Evolutionary conservation across 1,139 yeast genomes (phyloP).

Genomic region (Sugiyamaella sp.): DNA sequence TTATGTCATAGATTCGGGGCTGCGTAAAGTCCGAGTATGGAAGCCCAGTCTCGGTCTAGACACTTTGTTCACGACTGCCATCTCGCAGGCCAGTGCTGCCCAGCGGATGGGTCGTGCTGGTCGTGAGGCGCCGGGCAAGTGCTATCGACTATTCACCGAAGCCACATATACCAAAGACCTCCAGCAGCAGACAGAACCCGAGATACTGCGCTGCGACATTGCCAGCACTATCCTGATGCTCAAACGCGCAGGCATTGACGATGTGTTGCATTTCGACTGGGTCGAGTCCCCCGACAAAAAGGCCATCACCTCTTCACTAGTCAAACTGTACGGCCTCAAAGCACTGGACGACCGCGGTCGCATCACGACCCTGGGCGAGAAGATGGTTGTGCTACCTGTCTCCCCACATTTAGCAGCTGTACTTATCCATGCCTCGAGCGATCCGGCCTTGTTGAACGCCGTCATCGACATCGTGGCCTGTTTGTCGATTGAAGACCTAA

Average conservation of each 20-base stretch:
- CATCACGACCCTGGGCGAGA: constrained; percentile 73
- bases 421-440: constrained; percentile 63
- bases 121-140: constrained; percentile 91
- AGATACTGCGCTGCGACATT: constrained; percentile 83
- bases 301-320: constrained; percentile 73
- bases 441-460: constrained; percentile 54
- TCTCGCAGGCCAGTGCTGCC: constrained; percentile 91
- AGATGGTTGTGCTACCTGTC: constrained; percentile 87
- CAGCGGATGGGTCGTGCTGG: constrained; percentile 99
- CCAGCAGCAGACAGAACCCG: constrained; percentile 86
- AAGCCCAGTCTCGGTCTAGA: constrained; percentile 89
- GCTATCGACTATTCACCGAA: constrained; percentile 82
- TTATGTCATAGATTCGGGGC: constrained; percentile 89
- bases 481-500: constrained; percentile 85
- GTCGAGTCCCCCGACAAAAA: constrained; percentile 85
- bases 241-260: constrained; percentile 81
- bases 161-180: constrained; percentile 58
- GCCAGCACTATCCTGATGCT: constrained; percentile 81
- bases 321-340: constrained; percentile 73
- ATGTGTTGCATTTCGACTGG: constrained; percentile 89
- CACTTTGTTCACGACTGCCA: constrained; percentile 85
- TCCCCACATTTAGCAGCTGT: constrained; percentile 94
- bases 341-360: constrained; percentile 79
- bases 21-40: constrained; percentile 93
- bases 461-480: constrained; percentile 92